Percentiles rank a stretch among this genome's conserved stretches.
These are phyloP conservation scores for Verbascum thapsus DNA, from an alignment of 257 asterid species.

Conservation along the genomic window DNA sequence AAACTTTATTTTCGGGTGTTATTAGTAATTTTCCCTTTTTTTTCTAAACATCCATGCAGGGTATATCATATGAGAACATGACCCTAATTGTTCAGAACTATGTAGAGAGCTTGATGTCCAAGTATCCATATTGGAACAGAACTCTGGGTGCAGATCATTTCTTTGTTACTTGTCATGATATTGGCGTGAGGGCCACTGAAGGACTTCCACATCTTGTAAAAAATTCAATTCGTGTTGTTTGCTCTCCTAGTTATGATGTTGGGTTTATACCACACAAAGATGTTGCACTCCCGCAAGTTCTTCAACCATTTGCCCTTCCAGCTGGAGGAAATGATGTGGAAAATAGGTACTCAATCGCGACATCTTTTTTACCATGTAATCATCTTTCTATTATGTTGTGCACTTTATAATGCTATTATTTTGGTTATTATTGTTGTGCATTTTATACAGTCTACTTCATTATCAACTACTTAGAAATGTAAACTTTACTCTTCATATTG, in stretches of 20 bases:
- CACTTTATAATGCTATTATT: background rate
- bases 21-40: background rate
- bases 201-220: conserved; percentile 89
- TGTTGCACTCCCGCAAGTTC: conserved; percentile 94
- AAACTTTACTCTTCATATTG: background rate
- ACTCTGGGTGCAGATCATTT: conserved; percentile 97
- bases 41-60: conserved; percentile 63
- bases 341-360: conserved; percentile 60
- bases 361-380: background rate
- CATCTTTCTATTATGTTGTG: too few relatives aligned
- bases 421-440: background rate
- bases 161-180: conserved; percentile 98
- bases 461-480: background rate
- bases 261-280: conserved; percentile 99
- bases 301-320: conserved; percentile 98
- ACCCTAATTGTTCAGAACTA: conserved; percentile 79
- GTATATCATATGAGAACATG: conserved; percentile 95
- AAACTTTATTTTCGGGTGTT: background rate
- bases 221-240: conserved; percentile 94
- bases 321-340: conserved; percentile 95
- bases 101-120: conserved; percentile 73
- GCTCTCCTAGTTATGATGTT: conserved; percentile 99
- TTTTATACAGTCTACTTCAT: background rate
- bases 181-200: conserved; percentile 99
- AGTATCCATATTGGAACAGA: conserved; percentile 96